These are phyloP conservation scores for Xylona heveae DNA, from an alignment of 495 filamentous ascomycete genomes.

Conservation along the genomic window DNA sequence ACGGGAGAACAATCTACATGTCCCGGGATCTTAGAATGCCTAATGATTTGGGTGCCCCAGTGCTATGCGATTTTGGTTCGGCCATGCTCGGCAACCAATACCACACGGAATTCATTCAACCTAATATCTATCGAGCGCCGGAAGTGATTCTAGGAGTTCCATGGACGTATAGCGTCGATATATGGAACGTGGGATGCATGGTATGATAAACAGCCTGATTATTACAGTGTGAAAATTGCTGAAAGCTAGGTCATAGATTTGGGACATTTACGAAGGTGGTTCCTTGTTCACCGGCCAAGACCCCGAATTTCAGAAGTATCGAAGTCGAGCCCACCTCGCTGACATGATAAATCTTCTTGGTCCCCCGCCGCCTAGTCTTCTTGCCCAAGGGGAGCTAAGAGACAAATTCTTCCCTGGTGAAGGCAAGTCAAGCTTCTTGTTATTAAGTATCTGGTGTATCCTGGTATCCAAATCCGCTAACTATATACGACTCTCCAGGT, in stretches of 20 bases:
- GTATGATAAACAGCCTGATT: conserved; percentile 14
- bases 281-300: conserved; percentile 24
- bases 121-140: conserved; percentile 22
- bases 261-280: conserved; percentile 26
- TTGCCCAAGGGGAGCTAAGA: conserved; percentile 16
- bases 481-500: conserved; percentile 10
- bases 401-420: conserved; percentile 17
- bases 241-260: conserved; percentile 18
- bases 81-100: conserved; percentile 15
- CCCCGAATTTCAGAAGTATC: conserved; percentile 20
- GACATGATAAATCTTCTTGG: conserved; percentile 24
- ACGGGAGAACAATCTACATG: conserved; percentile 14
- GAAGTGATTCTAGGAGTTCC: conserved; percentile 24
- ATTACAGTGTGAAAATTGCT: conserved; percentile 7
- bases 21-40: conserved; percentile 10
- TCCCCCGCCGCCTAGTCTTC: conserved; percentile 20
- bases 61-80: conserved; percentile 26
- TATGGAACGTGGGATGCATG: conserved; percentile 29
- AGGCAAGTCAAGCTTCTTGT: conserved; percentile 11
- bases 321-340: conserved; percentile 22
- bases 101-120: conserved; percentile 9
- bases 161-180: conserved; percentile 25
- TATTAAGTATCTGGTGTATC: conserved; percentile 3
- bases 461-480: conserved; percentile 5
- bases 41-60: conserved; percentile 10